Evolutionary conservation across 2,329 filamentous ascomycete genomes (phyloP).

Genomic region (Ascochyta clinopodiicola): DNA sequence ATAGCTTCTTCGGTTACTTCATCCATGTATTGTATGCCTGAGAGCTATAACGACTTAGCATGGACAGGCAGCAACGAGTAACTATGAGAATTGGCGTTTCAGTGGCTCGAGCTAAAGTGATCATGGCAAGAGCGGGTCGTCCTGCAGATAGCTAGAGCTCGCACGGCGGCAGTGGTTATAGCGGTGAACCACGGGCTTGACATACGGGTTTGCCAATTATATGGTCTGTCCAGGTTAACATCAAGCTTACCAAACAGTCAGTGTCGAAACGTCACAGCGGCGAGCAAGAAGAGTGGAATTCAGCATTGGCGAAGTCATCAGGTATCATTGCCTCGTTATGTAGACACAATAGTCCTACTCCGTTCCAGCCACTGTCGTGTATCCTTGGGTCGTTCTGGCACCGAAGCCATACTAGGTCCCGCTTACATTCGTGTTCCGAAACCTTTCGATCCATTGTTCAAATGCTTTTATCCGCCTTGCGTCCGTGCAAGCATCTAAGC

Average conservation of each 20-base stretch:
- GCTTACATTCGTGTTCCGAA: conserved; percentile 8
- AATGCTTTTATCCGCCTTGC: conserved; percentile 18
- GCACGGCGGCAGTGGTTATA: background rate
- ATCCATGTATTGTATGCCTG: background rate
- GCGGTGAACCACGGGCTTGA: background rate
- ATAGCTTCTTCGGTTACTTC: background rate
- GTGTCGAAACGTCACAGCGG: background rate
- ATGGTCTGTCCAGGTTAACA: background rate
- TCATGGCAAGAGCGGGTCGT: background rate
- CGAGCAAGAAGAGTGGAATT: background rate
- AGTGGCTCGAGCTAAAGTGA: background rate
- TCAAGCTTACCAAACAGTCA: background rate
- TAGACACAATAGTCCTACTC: conserved; percentile 19
- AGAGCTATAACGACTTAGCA: background rate
- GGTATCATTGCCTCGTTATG: conserved; percentile 19
- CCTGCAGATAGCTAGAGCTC: background rate
- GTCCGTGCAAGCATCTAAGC: conserved; percentile 12
- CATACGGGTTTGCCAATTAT: background rate
- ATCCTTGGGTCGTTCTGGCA: conserved; percentile 11
- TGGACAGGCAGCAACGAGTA: background rate
- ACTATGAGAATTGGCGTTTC: background rate
- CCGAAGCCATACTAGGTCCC: conserved; percentile 16
- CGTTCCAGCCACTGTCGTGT: conserved; percentile 8
- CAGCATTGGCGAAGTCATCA: conserved; percentile 14
- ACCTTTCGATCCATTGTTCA: conserved; percentile 15